Percentiles rank a stretch among this genome's conserved stretches.
These are phyloP conservation scores for Capsicum chinense DNA, from an alignment of 257 asterid genomes.

Conservation along the genomic window DNA sequence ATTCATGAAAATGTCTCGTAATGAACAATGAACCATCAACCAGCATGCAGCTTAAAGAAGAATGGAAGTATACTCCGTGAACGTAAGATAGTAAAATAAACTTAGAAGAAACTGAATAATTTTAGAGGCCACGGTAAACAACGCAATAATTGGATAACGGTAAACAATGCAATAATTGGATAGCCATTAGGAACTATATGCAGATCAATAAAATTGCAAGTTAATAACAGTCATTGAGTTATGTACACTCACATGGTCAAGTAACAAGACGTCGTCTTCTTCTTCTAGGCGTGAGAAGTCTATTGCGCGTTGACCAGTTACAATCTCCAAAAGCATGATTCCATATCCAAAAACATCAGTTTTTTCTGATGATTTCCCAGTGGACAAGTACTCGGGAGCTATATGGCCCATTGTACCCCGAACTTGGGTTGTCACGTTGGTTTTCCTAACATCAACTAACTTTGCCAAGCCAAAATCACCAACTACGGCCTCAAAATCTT, in stretches of 20 bases:
- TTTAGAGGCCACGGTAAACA: too few relatives aligned
- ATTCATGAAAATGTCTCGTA: not conserved
- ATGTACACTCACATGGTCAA: slow-evolving; percentile 76
- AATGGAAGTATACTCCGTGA: not conserved
- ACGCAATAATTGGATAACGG: too few relatives aligned
- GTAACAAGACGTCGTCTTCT: slow-evolving; percentile 92
- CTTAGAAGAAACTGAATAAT: too few relatives aligned
- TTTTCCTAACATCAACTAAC: slow-evolving; percentile 83
- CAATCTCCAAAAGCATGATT: slow-evolving; percentile 88
- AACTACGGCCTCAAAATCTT: slow-evolving; percentile 91
- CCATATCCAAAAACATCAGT: slow-evolving; percentile 99
- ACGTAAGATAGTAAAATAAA: not conserved
- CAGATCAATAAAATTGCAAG: not conserved
- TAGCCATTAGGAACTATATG: not conserved
- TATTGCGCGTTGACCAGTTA: slow-evolving; percentile 95
- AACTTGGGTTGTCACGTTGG: slow-evolving; percentile 95
- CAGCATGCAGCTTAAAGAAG: slow-evolving; percentile 16
- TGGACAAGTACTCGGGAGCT: slow-evolving; percentile 95
- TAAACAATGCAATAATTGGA: too few relatives aligned
- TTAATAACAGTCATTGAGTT: not conserved
- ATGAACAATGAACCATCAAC: not conserved
- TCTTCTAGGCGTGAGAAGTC: slow-evolving; percentile 97
- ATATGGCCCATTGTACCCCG: slow-evolving; percentile 99
- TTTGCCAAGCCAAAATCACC: slow-evolving; percentile 99
- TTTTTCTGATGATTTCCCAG: slow-evolving; percentile 94